A percentile compares a stretch with the other conserved stretches of the same genome.
Evolutionary conservation across 2,329 filamentous ascomycete genomes (phyloP).

Genomic region (Hymenoscyphus infarciens): DNA sequence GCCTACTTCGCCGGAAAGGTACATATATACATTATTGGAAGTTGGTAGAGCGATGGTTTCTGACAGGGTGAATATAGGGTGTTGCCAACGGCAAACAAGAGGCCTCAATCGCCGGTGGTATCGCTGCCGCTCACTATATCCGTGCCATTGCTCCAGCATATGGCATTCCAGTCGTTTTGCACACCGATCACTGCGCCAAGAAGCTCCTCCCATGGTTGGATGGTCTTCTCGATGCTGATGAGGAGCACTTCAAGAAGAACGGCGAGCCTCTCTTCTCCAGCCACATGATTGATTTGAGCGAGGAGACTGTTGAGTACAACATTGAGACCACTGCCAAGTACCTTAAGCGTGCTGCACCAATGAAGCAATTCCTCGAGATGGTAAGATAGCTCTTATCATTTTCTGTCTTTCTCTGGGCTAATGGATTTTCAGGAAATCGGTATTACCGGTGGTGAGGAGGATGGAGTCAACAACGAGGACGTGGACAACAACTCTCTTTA

Average conservation of each 20-base stretch:
- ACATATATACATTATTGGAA: conserved; percentile 20
- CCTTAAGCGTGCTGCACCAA: conserved; percentile 87
- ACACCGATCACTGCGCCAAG: conserved; percentile 99
- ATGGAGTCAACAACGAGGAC: conserved; percentile 97
- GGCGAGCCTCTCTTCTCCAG: conserved; percentile 90
- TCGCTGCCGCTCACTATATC: conserved; percentile 92
- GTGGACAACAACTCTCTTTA: conserved; percentile 97
- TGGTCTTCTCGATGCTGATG: conserved; percentile 91
- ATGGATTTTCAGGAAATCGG: conserved; percentile 61
- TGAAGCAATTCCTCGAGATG: conserved; percentile 99
- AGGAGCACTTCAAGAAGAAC: conserved; percentile 90
- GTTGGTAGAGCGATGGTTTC: background rate
- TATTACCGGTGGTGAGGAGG: conserved; percentile 96
- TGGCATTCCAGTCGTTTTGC: conserved; percentile 85
- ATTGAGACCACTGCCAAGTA: conserved; percentile 89
- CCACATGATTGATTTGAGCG: conserved; percentile 98
- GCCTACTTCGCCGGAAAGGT: conserved; percentile 90
- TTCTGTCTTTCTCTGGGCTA: background rate
- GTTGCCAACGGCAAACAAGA: conserved; percentile 79
- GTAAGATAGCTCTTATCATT: conserved; percentile 42
- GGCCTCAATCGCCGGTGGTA: conserved; percentile 81
- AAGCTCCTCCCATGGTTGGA: conserved; percentile 98
- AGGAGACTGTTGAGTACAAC: conserved; percentile 88
- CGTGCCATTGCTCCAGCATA: conserved; percentile 82
- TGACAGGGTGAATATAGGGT: conserved; percentile 46